These are phyloP conservation scores for Blepharisma stoltei DNA, from an alignment of 73 alveolate genomes.

Conservation along the genomic window DNA sequence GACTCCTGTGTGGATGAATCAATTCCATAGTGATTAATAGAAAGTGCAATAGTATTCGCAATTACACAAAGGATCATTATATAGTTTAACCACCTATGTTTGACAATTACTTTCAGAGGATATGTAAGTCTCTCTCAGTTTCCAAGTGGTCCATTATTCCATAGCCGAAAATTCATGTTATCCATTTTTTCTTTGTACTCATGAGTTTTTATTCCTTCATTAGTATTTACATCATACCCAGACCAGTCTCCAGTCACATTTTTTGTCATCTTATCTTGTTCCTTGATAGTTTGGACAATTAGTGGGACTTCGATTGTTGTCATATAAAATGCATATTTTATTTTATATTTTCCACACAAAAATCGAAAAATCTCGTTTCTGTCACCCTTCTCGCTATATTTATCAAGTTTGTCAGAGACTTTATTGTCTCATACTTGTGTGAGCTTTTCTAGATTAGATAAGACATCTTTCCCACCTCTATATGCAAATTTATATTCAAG, in stretches of 20 bases:
- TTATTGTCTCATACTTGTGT: not conserved
- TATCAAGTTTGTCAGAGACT: not conserved
- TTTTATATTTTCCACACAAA: not conserved
- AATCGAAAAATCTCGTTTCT: not conserved
- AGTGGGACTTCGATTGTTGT: not conserved
- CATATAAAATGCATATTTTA: slow-evolving; percentile 3
- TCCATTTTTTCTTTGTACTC: not conserved
- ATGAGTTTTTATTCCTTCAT: not conserved
- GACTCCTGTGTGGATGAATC: slow-evolving; percentile 50
- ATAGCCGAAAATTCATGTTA: not conserved
- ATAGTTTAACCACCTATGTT: not conserved
- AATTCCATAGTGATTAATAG: slow-evolving; percentile 80
- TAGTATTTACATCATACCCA: slow-evolving; percentile 3
- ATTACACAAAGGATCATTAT: slow-evolving; percentile 69
- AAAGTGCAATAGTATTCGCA: slow-evolving; percentile 79
- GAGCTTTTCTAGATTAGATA: not conserved
- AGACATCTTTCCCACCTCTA: not conserved
- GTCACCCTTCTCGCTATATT: not conserved
- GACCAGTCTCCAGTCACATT: not conserved
- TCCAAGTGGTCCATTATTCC: slow-evolving; percentile 2
- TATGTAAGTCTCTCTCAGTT: not conserved
- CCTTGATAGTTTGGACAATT: not conserved
- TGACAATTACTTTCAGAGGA: not conserved
- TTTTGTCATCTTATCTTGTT: not conserved
- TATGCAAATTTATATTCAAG: too few species aligned